A percentile compares a stretch with the other conserved stretches of the same genome.
These are phyloP conservation scores for Mycena vitilis DNA, from an alignment of 768 basidiomycete species.

Conservation along the genomic window DNA sequence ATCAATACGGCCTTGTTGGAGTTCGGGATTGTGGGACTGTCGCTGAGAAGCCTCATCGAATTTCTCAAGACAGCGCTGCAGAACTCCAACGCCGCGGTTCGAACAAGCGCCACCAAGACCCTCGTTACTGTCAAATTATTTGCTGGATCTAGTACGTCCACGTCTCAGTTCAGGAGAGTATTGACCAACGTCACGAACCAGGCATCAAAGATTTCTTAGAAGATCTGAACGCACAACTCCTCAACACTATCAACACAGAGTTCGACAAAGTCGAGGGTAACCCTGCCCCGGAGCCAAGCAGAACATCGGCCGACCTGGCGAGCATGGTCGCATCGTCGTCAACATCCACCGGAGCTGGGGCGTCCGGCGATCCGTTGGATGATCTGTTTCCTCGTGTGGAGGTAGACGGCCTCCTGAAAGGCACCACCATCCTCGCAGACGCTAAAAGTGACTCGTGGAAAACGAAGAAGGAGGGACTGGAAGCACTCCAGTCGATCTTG, in stretches of 20 bases:
- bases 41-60: conserved; percentile 86
- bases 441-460: conserved; percentile 97
- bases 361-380: conserved; percentile 80
- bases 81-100: conserved; percentile 94
- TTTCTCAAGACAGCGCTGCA: conserved; percentile 88
- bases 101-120: conserved; percentile 93
- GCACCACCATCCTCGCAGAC: conserved; percentile 84
- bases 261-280: conserved; percentile 93
- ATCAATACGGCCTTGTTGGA: conserved; percentile 87
- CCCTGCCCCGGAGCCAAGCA: conserved; percentile 79
- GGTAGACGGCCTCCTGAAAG: conserved; percentile 85
- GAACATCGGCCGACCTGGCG: conserved; percentile 81
- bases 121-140: conserved; percentile 93
- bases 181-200: conserved; percentile 43
- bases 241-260: conserved; percentile 89
- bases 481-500: conserved; percentile 81
- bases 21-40: conserved; percentile 91
- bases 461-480: conserved; percentile 94
- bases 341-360: conserved; percentile 54
- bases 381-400: conserved; percentile 97
- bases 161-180: not conserved
- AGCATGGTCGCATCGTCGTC: conserved; percentile 56
- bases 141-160: conserved; percentile 80
- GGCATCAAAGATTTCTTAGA: conserved; percentile 93
- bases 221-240: conserved; percentile 93